phyloP scores from a whole-genome alignment of 306 rosid species.

The Vigna unguiculata region DNA sequence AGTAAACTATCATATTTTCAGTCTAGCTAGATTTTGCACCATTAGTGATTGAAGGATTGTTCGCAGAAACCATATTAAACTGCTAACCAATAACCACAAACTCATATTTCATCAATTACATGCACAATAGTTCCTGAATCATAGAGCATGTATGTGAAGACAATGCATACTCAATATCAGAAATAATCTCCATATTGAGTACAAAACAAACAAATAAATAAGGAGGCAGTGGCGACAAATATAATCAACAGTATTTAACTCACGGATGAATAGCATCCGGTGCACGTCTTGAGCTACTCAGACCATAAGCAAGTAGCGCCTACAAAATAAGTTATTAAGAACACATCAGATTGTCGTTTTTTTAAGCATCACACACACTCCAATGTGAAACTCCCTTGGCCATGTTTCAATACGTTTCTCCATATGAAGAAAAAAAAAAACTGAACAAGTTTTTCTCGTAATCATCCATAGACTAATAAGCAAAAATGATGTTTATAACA shows the following conservation, averaged over 20 bases:
- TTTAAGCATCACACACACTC: background rate
- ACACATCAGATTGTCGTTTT: conserved; percentile 44
- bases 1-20: conserved; percentile 5
- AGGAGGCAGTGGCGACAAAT: background rate
- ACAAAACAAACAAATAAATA: background rate
- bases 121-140: conserved; percentile 23
- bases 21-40: conserved; percentile 9
- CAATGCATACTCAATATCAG: conserved; percentile 5
- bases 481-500: background rate
- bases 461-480: too few relatives aligned
- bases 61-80: conserved; percentile 18
- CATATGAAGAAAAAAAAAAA: too few relatives aligned
- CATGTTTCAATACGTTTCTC: too few relatives aligned
- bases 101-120: conserved; percentile 23
- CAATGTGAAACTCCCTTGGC: background rate
- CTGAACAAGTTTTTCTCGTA: background rate
- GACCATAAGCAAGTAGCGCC: conserved; percentile 98
- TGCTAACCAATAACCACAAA: conserved; percentile 22
- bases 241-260: conserved; percentile 45
- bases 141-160: conserved; percentile 14
- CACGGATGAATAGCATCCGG: conserved; percentile 99
- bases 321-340: conserved; percentile 54
- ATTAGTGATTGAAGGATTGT: conserved; percentile 33
- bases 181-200: background rate
- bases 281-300: conserved; percentile 97